These are phyloP conservation scores for Trichocladium uniseriatum DNA, from an alignment of 495 filamentous ascomycete species.

Conservation along the genomic window DNA sequence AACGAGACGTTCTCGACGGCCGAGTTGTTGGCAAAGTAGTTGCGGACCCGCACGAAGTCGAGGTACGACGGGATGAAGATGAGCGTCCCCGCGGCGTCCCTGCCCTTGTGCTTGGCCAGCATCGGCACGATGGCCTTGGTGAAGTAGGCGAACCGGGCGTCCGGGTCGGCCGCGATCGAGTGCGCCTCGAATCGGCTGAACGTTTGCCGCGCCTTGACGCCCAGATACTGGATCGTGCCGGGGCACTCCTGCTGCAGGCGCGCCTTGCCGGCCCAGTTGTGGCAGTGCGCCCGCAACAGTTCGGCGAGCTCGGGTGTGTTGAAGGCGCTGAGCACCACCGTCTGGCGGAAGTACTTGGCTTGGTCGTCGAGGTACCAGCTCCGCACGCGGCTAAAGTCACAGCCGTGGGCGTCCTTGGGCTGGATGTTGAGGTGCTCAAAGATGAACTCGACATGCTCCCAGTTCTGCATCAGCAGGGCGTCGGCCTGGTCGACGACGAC, in stretches of 20 bases:
- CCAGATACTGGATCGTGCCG: slow-evolving; percentile 58
- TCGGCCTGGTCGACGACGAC: slow-evolving; percentile 88
- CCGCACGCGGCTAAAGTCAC: slow-evolving; percentile 86
- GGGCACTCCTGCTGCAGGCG: slow-evolving; percentile 58
- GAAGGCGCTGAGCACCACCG: slow-evolving; percentile 68
- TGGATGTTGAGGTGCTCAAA: slow-evolving; percentile 88
- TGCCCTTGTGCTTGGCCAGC: slow-evolving; percentile 48
- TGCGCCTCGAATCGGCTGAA: slow-evolving; percentile 79
- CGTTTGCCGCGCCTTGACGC: slow-evolving; percentile 66
- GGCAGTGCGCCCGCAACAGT: slow-evolving; percentile 65
- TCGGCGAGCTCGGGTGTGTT: slow-evolving; percentile 82
- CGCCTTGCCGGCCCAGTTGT: slow-evolving; percentile 66
- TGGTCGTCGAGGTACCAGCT: slow-evolving; percentile 85
- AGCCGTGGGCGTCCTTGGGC: slow-evolving; percentile 82
- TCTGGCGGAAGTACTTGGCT: slow-evolving; percentile 73
- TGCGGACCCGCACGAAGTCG: slow-evolving; percentile 87
- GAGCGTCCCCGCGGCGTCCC: slow-evolving; percentile 50
- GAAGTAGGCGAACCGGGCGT: slow-evolving; percentile 89
- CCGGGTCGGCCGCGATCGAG: slow-evolving; percentile 62
- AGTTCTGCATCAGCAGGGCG: slow-evolving; percentile 93
- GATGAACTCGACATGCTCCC: slow-evolving; percentile 88
- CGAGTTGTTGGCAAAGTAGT: slow-evolving; percentile 72
- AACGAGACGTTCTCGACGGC: slow-evolving; percentile 64
- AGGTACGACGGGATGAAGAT: slow-evolving; percentile 88
- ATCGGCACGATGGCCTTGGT: slow-evolving; percentile 65